These are phyloP conservation scores for Candida ulmi DNA, from an alignment of 805 yeast species.

Conservation along the genomic window DNA sequence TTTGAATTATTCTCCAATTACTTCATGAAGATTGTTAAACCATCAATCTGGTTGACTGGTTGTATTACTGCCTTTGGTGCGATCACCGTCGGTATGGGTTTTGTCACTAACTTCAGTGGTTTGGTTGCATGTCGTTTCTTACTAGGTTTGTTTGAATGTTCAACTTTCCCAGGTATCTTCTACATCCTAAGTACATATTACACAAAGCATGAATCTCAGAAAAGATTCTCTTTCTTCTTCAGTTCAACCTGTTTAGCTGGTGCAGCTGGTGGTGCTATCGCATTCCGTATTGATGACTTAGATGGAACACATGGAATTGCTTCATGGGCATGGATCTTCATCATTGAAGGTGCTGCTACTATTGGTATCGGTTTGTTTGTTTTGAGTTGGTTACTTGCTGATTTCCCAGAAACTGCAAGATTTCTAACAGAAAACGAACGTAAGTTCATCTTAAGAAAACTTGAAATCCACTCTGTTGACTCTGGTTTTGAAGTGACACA, in stretches of 20 bases:
- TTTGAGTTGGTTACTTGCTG: slow-evolving; percentile 35
- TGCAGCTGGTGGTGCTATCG: slow-evolving; percentile 51
- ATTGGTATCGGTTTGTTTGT: slow-evolving; percentile 31
- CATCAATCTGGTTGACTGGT: slow-evolving; percentile 30
- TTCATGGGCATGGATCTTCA: slow-evolving; percentile 47
- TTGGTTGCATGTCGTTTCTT: slow-evolving; percentile 43
- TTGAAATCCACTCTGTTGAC: slow-evolving; percentile 31
- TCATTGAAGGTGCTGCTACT: slow-evolving; percentile 45
- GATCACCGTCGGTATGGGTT: slow-evolving; percentile 38
- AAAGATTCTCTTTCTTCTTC: slow-evolving; percentile 42
- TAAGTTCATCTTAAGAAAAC: slow-evolving; percentile 30
- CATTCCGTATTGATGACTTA: slow-evolving; percentile 37
- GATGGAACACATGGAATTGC: slow-evolving; percentile 38
- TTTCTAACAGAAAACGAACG: slow-evolving; percentile 35
- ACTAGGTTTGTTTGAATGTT: slow-evolving; percentile 49
- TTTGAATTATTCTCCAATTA: slow-evolving; percentile 31
- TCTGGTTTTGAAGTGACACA: slow-evolving; percentile 30
- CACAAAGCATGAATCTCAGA: slow-evolving; percentile 41
- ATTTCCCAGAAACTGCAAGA: slow-evolving; percentile 35
- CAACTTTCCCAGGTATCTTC: slow-evolving; percentile 46
- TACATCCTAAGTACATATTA: slow-evolving; percentile 44
- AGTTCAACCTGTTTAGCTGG: slow-evolving; percentile 48
- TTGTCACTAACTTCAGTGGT: slow-evolving; percentile 37
- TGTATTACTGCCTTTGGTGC: slow-evolving; percentile 33
- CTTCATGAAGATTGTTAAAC: slow-evolving; percentile 13